Evolutionary conservation across 139 green algal genomes (phyloP), one percentile per base, ranked within the genome.

Genomic region (Picochlorum sp.): DNA sequence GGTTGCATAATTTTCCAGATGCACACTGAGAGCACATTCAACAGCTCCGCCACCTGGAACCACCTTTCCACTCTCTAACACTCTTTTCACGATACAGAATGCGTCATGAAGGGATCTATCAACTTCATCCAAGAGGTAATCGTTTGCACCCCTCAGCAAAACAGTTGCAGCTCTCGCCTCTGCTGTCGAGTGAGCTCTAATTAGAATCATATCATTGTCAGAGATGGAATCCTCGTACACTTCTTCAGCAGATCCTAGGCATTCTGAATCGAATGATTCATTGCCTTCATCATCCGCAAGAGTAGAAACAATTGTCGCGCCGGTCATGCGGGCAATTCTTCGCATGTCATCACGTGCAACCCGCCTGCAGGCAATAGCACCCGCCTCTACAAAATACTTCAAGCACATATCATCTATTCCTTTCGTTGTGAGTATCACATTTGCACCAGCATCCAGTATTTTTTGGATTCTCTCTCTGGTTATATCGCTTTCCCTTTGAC

Each of bases 371-470:
- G 87, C 92, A 49, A 98, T 92, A 23, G 77, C 84, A 10, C 90
- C 89, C 15, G 90, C 89, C 81, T 99, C 94, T 56, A 99, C 94
- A 81, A 99, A 98, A 78, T 98, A 97, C 73, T 99, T 99, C 60
- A 98, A 84, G 23, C 67, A 69, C 83, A 95, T 92, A 81, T 99
- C 94, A 68, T 99, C 94, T 65, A 99, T 99, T 74, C 94, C 94
- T 83, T 99, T 99, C 64, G 92, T 97, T 28, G 91, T 97, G 32
- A 99, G 74, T 38, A 99, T 86, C 8, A 98, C 90, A 76, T 97
- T 99, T 59, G 94, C 94, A 38, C 94, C 94, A 24, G 92, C 79
- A 9, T 80, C 87, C 15, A 98, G 72, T 50, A 98, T 89, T 73
- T 87, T 92, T 64, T 92, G 66, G 28, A 98, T 92, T 49, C 92